These are phyloP conservation scores for Carallia brachiata DNA, from an alignment of 345 rosid species.

Conservation along the genomic window DNA sequence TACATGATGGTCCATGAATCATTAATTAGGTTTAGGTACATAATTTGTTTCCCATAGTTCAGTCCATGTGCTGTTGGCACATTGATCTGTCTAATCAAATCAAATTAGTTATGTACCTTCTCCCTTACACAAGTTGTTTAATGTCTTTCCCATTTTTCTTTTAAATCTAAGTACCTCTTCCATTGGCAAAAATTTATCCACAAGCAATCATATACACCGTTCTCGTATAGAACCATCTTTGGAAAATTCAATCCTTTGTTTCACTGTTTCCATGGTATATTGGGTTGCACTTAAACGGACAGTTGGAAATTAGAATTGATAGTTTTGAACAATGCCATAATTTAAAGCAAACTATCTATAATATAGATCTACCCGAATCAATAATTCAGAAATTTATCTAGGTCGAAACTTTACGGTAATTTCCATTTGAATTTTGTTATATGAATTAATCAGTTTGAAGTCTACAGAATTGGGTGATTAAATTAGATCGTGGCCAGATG, in stretches of 20 bases:
- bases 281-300: background rate
- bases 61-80: conserved; percentile 17
- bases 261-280: background rate
- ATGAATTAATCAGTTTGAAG: background rate
- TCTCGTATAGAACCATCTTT: background rate
- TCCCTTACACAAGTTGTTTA: too few species aligned
- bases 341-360: background rate
- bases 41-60: conserved; percentile 17
- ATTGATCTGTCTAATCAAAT: too few species aligned
- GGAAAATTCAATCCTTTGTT: background rate
- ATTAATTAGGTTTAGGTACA: conserved; percentile 4
- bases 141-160: too few species aligned
- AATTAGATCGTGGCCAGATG: background rate
- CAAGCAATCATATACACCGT: too few species aligned
- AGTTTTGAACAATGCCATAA: background rate
- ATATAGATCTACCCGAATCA: too few species aligned
- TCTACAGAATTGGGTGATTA: background rate
- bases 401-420: background rate
- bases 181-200: too few species aligned
- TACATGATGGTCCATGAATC: conserved; percentile 6
- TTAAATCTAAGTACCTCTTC: too few species aligned
- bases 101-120: background rate
- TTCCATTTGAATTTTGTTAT: background rate
- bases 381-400: background rate
- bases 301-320: background rate